Percentiles rank a stretch among this genome's conserved stretches.
phyloP scores from a whole-genome alignment of 768 basidiomycete genomes.

The Solioccasus polychromus region DNA sequence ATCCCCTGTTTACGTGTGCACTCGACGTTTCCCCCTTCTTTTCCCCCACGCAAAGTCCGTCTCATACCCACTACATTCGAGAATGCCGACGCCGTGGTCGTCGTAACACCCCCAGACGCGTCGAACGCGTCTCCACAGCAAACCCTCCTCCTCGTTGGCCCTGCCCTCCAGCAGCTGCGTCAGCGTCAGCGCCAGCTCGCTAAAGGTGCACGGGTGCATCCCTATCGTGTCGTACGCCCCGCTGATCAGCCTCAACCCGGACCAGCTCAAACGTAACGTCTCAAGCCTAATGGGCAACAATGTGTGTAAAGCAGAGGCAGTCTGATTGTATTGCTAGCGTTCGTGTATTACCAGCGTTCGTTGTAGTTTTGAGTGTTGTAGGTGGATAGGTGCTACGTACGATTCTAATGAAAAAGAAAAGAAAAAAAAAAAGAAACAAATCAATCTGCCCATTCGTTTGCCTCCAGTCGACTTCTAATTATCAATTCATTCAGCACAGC shows the following conservation, averaged over 20 bases:
- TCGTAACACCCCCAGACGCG: slow-evolving; percentile 36
- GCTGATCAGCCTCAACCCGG: slow-evolving; percentile 11
- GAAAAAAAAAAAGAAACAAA: too few relatives aligned
- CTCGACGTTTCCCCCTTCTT: slow-evolving; percentile 9
- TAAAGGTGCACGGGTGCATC: slow-evolving; percentile 51
- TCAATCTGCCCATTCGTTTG: too few relatives aligned
- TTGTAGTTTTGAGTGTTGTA: too few relatives aligned
- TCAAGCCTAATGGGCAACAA: too few relatives aligned
- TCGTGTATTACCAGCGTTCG: slow-evolving; percentile 12
- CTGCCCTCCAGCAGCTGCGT: slow-evolving; percentile 45
- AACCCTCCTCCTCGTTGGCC: slow-evolving; percentile 49
- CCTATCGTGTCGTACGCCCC: slow-evolving; percentile 48
- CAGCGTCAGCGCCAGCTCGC: slow-evolving; percentile 38
- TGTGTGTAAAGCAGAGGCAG: too few relatives aligned
- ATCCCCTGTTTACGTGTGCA: slow-evolving; percentile 12
- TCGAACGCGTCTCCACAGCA: slow-evolving; percentile 16
- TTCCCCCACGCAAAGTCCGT: slow-evolving; percentile 31
- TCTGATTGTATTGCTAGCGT: slow-evolving; percentile 18
- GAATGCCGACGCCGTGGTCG: slow-evolving; percentile 50
- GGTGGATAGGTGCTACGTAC: too few relatives aligned
- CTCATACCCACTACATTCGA: slow-evolving; percentile 51
- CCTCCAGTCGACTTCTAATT: too few relatives aligned
- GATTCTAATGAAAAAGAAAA: too few relatives aligned
- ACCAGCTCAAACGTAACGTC: not conserved
- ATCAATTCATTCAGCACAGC: too few relatives aligned